Evolutionary conservation across 108 stramenopile genomes (phyloP).

Genomic region (Phaeodactylum tricornutum): DNA sequence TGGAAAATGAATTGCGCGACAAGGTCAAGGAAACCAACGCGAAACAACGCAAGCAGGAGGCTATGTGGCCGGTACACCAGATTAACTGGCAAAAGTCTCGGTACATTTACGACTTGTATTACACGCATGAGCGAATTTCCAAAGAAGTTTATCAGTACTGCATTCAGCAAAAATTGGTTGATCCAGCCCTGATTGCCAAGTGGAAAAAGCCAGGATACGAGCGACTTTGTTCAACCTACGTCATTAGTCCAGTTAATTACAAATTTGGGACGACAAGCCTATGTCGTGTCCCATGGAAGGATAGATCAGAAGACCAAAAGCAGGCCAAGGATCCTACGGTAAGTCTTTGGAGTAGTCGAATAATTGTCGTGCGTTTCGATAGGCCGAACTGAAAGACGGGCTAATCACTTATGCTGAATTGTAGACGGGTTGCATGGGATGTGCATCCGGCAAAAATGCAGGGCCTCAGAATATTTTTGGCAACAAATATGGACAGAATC

Average conservation of each 20-base stretch:
- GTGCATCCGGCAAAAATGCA: conserved; percentile 87
- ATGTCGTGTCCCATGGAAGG: conserved; percentile 86
- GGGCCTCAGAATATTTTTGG: conserved; percentile 97
- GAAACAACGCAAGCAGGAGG: conserved; percentile 96
- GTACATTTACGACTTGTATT: conserved; percentile 99
- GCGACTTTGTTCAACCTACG: conserved; percentile 96
- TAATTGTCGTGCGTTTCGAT: too few relatives aligned
- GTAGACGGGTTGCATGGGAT: conserved; percentile 92
- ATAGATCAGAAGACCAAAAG: conserved; percentile 55
- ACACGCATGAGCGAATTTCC: conserved; percentile 84
- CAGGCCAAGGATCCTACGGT: conserved; percentile 75
- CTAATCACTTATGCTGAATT: neutral
- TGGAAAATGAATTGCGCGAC: conserved; percentile 96
- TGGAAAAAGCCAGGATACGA: conserved; percentile 99
- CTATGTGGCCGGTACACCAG: conserved; percentile 99
- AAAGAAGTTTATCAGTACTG: conserved; percentile 96
- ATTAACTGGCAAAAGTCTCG: conserved; percentile 98
- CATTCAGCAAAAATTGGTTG: conserved; percentile 91
- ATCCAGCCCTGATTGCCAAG: conserved; percentile 96
- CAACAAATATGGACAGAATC: conserved; percentile 99
- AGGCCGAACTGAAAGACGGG: neutral
- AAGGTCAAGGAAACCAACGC: conserved; percentile 95
- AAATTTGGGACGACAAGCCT: conserved; percentile 97
- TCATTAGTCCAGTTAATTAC: conserved; percentile 97
- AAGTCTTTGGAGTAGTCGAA: neutral